These are phyloP conservation scores for Fusarium caatingaense DNA, from an alignment of 2,329 filamentous ascomycete genomes.

Conservation along the genomic window DNA sequence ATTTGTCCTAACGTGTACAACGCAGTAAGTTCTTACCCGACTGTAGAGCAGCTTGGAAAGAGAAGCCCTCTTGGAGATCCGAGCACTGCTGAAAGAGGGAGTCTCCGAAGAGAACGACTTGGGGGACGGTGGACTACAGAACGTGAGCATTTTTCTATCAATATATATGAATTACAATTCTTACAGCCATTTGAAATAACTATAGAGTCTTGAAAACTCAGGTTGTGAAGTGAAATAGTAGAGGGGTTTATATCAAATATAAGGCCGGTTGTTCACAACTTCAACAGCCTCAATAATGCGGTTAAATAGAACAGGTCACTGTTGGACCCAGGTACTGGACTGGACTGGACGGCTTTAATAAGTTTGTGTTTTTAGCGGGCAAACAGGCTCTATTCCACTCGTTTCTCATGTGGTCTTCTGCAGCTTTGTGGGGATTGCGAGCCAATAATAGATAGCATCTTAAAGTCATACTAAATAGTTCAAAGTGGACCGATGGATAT, in stretches of 20 bases:
- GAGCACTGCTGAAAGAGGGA: conserved; percentile 81
- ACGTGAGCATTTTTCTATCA: not conserved
- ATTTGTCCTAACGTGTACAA: not conserved
- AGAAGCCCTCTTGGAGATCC: conserved; percentile 74
- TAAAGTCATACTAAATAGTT: not conserved
- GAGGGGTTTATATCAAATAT: not conserved
- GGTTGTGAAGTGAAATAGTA: conserved; percentile 9
- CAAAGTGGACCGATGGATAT: conserved; percentile 15
- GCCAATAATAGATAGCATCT: conserved; percentile 35
- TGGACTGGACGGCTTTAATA: conserved; percentile 15
- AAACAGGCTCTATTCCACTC: conserved; percentile 31
- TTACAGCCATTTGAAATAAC: conserved; percentile 39
- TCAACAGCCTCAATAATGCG: conserved; percentile 14
- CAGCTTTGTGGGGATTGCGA: conserved; percentile 37
- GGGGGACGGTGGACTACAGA: conserved; percentile 68
- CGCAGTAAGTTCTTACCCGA: conserved; percentile 62
- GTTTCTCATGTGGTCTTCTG: conserved; percentile 20
- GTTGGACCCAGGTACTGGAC: not conserved
- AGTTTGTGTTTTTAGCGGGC: not conserved
- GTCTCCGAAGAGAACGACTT: conserved; percentile 89
- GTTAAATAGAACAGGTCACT: conserved; percentile 19
- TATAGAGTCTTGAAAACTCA: not conserved
- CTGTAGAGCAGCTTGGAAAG: conserved; percentile 78
- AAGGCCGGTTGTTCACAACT: not conserved
- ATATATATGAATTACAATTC: conserved; percentile 5